Base-by-base conservation (phyloP, 176 grass and related monocot species). In the Cenchrus purpureus region DNA sequence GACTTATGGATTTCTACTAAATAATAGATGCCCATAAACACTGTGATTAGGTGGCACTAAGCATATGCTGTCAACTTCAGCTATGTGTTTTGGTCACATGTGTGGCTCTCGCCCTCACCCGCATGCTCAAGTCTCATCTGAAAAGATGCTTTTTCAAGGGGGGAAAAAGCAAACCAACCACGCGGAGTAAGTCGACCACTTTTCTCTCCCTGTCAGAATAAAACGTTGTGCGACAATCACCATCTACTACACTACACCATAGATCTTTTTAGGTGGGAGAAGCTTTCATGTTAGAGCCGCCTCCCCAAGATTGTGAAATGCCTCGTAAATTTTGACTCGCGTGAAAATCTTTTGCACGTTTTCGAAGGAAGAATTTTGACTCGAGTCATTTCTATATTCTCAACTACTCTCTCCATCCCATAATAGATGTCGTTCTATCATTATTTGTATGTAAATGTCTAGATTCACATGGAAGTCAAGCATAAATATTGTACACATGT, bases 41-140 rank as follows among this genome's bases (percentile, higher is more conserved):
- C 43, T 53, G 66, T 57, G 32, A 84, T 68, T 84, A 32, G 82
- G 49, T 68, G 50, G 20, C 13, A 28, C 48, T 76, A 77, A 77
- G 49, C 83, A 40, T 40, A 57, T 44, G 55, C 12, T 68, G 73
- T 52, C 54, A 50, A 37, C 65, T 51, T 79, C 76, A 61, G 6
- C 66, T 61, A 64, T 62, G 29, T 40, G 16, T 79, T 60, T 71
- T 79, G 17, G 28, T 42, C 53, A 61, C 75, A 78, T 72, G 66
- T 19, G 55, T 68, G 20, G 9, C 44, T 48, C 66, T 64, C 19
- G 48, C 45, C 53, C 54, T 85, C 5, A 12, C 12, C n/a, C 52
- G 66, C 54, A 61, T 55, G 12, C 53, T 65, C 68, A 22, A 43
- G 77, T 79, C 8, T 79, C 76, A 32, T 63, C 53, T 25, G 9